Evolutionary conservation across 768 basidiomycete genomes (phyloP).

Genomic region (Leccinum subgranulosum): DNA sequence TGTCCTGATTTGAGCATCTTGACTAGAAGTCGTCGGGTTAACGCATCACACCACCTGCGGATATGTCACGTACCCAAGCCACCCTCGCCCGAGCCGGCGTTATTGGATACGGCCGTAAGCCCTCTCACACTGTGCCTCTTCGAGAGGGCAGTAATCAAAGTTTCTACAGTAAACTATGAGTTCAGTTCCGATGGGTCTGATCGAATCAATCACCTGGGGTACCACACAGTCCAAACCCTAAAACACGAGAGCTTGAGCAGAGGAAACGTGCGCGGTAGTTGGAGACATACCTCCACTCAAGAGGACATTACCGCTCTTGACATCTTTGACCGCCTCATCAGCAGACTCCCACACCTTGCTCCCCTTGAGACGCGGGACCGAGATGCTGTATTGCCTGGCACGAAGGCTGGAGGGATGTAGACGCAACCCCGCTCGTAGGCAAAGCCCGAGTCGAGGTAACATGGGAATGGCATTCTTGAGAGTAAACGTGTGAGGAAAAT

Average conservation of each 20-base stretch:
- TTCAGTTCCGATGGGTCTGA: not conserved
- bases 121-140: slow-evolving; percentile 65
- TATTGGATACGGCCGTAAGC: slow-evolving; percentile 82
- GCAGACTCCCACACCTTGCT: slow-evolving; percentile 71
- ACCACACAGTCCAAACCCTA: slow-evolving; percentile 88
- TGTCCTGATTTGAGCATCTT: slow-evolving; percentile 70
- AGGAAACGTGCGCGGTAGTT: slow-evolving; percentile 20
- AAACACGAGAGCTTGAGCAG: not conserved
- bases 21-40: slow-evolving; percentile 38
- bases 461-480: slow-evolving; percentile 2
- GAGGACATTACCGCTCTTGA: slow-evolving; percentile 73
- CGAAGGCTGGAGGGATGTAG: slow-evolving; percentile 1
- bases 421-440: slow-evolving; percentile 5
- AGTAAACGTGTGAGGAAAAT: not conserved
- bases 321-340: slow-evolving; percentile 78
- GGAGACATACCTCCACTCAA: slow-evolving; percentile 69
- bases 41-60: not conserved
- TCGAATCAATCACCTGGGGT: slow-evolving; percentile 57
- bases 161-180: slow-evolving; percentile 46
- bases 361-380: slow-evolving; percentile 18
- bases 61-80: slow-evolving; percentile 53
- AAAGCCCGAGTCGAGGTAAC: slow-evolving; percentile 1
- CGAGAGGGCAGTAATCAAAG: slow-evolving; percentile 70
- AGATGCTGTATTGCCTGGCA: slow-evolving; percentile 4
- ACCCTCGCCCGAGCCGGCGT: slow-evolving; percentile 66